Base-by-base conservation (phyloP, 2,329 filamentous ascomycete genomes). In the Fusarium haematococcum region DNA sequence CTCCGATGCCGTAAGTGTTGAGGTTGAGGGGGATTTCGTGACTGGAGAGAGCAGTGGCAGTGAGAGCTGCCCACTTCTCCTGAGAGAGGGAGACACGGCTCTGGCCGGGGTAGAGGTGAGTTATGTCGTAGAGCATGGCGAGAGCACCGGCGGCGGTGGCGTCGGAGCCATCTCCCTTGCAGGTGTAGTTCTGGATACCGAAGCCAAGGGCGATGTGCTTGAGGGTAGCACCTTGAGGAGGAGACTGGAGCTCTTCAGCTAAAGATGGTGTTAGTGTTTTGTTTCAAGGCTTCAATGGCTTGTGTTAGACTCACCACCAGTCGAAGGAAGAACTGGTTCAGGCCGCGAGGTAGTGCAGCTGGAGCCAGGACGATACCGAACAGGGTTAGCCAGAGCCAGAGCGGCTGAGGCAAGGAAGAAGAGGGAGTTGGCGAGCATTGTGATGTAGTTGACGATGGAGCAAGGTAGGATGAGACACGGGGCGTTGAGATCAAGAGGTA, bases 121-220 rank as follows among this genome's bases (percentile, higher is more conserved):
- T 87, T 73, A 87, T 83, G 76, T 92, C 89, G 86, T 90, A 91
- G 69, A 92, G 87, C 63, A 88, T 86, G 70, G 90, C 90, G 27
- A 91, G 83, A 56, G 90, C 90, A 54, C 90, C 90, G 23, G 83
- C 80, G n/a, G 86, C 81, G 7, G 77, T 76, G 33, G 86, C 83
- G 0, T 77, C 74, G 11, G 82, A 80, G 18, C 79, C 80, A 3
- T 80, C 79, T 4, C 78, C 68, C n/a, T 75, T 72, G 82, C 91
- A 93, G 41, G 89, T 91, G 85, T 93, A 93, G 87, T 93, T 93
- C 78, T 93, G 91, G 77, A 91, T 88, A 67, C 91, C 91, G 75
- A 91, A 88, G 75, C 91, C 91, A 48, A 93, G 82, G 65, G 86
- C 87, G 71, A 93, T 88, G 83, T 87, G 83, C 79, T 88, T 86